phyloP scores from a whole-genome alignment of 1,284 basidiomycete genomes.

The Coniferiporia sulphurascens region DNA sequence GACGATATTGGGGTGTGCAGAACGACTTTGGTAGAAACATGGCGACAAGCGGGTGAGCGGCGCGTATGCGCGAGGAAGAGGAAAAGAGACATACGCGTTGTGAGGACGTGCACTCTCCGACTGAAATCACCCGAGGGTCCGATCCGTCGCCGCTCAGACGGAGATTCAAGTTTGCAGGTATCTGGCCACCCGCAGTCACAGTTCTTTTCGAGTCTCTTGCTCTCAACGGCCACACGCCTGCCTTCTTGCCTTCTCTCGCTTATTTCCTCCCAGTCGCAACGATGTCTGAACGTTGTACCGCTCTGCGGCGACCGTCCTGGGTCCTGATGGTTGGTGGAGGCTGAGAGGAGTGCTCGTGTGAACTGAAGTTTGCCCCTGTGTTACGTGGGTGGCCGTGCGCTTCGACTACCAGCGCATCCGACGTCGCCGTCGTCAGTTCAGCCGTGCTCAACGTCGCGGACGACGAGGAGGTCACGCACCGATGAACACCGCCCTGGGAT shows the following conservation, averaged over 20 bases:
- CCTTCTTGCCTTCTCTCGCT: not conserved
- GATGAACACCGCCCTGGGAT: not conserved
- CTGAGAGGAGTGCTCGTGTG: slow-evolving; percentile 8
- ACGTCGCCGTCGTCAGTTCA: slow-evolving; percentile 2
- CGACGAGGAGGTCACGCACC: slow-evolving; percentile 6
- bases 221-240: not conserved
- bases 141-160: slow-evolving; percentile 33
- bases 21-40: not conserved
- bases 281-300: not conserved
- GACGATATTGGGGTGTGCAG: not conserved
- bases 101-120: slow-evolving; percentile 31
- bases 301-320: not conserved
- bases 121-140: slow-evolving; percentile 32
- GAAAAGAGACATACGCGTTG: slow-evolving; percentile 20
- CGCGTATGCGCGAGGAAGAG: slow-evolving; percentile 23
- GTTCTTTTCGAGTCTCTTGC: not conserved
- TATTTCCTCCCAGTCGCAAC: not conserved
- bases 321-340: slow-evolving; percentile 2
- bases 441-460: not conserved
- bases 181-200: not conserved
- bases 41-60: slow-evolving; percentile 3
- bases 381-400: slow-evolving; percentile 5
- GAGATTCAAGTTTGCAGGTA: slow-evolving; percentile 11
- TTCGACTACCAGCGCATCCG: not conserved
- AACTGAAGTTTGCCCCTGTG: slow-evolving; percentile 5